phyloP scores from a whole-genome alignment of 192 early-diverging fungal species.

The Lobosporangium transversale region DNA sequence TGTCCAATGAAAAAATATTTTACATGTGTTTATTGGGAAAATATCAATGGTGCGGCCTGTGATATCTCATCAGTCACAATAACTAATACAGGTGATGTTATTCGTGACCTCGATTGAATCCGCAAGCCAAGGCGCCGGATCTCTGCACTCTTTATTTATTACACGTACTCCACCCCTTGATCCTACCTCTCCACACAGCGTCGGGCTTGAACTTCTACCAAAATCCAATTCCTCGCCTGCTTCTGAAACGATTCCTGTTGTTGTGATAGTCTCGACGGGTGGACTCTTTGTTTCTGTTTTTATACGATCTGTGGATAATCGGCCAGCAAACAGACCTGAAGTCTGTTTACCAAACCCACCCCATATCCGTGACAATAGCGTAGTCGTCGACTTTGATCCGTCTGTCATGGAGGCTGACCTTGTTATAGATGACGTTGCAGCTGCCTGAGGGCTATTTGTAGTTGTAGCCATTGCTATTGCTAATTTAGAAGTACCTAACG shows the following conservation, averaged over 20 bases:
- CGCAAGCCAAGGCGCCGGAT: conserved; percentile 5
- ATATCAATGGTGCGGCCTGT: not conserved
- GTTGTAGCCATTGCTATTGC: not conserved
- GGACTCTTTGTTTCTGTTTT: not conserved
- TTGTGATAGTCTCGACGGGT: not conserved
- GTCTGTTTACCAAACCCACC: conserved; percentile 3
- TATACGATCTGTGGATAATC: not conserved
- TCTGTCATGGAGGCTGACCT: not conserved
- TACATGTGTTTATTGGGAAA: too few species aligned
- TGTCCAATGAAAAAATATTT: too few species aligned
- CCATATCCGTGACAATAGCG: not conserved
- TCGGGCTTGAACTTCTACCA: too few species aligned
- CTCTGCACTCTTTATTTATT: conserved; percentile 6
- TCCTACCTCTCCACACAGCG: not conserved
- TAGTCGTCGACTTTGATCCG: not conserved
- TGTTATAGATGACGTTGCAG: not conserved
- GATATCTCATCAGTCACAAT: not conserved
- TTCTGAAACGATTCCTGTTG: too few species aligned
- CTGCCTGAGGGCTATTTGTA: not conserved
- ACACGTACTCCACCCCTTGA: too few species aligned
- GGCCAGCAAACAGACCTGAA: conserved; percentile 1
- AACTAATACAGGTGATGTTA: conserved; percentile 1
- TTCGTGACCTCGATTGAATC: not conserved
- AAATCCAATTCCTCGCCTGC: too few species aligned
- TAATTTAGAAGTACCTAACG: not conserved